These are phyloP conservation scores for Podila minutissima DNA, from an alignment of 192 early-diverging fungal genomes.

Conservation along the genomic window DNA sequence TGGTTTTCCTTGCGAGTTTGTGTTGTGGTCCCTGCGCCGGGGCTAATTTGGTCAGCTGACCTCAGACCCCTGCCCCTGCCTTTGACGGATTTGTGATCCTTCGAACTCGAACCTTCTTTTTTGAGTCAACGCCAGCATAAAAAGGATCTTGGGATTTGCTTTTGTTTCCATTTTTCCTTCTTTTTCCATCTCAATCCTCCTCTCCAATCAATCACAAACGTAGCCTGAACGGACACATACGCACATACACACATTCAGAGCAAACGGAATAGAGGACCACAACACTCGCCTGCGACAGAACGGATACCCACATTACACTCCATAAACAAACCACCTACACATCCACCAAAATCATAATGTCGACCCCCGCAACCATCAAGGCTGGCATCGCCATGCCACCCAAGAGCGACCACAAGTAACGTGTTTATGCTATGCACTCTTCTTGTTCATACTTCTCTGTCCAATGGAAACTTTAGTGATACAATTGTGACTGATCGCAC, in stretches of 20 bases:
- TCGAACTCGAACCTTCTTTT: background rate
- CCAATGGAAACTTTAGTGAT: background rate
- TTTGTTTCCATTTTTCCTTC: background rate
- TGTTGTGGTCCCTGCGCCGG: background rate
- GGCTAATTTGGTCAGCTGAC: background rate
- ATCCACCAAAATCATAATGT: slow-evolving; percentile 19
- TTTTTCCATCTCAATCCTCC: slow-evolving; percentile 1
- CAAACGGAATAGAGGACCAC: background rate
- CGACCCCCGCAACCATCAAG: slow-evolving; percentile 48
- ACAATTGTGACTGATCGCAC: background rate
- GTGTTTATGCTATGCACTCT: background rate
- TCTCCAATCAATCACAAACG: slow-evolving; percentile 1
- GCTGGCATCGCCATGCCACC: slow-evolving; percentile 52
- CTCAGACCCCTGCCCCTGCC: too few species aligned
- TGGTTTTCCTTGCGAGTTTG: too few species aligned
- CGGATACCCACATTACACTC: background rate
- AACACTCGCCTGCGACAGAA: slow-evolving; percentile 1
- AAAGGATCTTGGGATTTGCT: slow-evolving; percentile 5
- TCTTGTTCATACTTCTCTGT: background rate
- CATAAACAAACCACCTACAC: background rate
- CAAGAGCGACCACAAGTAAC: slow-evolving; percentile 48
- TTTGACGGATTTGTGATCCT: slow-evolving; percentile 7
- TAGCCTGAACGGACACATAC: background rate
- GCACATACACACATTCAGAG: background rate
- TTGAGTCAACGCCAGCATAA: slow-evolving; percentile 1